Evolutionary conservation across 2,329 filamentous ascomycete species (phyloP).

Genomic region (Fusarium sp.): DNA sequence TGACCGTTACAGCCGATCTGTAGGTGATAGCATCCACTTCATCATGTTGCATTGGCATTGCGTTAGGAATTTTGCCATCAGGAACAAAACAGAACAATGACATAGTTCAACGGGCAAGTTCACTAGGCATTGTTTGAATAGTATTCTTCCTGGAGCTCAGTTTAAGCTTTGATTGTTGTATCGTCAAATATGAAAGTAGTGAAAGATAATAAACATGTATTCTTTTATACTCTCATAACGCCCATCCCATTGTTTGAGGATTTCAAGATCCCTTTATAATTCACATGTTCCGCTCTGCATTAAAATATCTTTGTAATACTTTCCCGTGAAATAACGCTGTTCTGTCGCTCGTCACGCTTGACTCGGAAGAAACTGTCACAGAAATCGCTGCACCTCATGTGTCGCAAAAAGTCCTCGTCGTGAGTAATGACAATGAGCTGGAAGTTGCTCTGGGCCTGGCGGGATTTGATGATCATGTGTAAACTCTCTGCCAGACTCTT

Average conservation of each 20-base stretch:
- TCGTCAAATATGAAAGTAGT: background rate
- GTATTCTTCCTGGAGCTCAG: background rate
- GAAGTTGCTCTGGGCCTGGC: conserved; percentile 91
- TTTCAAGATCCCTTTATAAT: conserved; percentile 1
- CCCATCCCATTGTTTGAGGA: background rate
- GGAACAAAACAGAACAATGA: background rate
- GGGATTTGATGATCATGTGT: conserved; percentile 85
- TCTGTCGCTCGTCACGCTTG: conserved; percentile 83
- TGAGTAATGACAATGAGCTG: conserved; percentile 99
- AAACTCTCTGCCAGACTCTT: conserved; percentile 85
- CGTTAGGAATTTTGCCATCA: background rate
- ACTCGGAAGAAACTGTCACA: conserved; percentile 93
- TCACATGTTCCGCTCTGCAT: background rate
- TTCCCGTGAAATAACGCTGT: conserved; percentile 83
- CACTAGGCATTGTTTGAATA: background rate
- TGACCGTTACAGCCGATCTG: background rate
- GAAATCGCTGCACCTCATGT: conserved; percentile 95
- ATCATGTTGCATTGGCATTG: background rate
- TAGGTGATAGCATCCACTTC: background rate
- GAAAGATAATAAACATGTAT: background rate
- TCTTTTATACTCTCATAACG: conserved; percentile 18
- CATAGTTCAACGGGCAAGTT: background rate
- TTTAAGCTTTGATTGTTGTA: background rate
- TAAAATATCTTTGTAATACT: conserved; percentile 64
- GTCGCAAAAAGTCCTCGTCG: conserved; percentile 92